phyloP scores from a whole-genome alignment of 1,139 yeast species.

The Scheffersomyces insectosa region DNA sequence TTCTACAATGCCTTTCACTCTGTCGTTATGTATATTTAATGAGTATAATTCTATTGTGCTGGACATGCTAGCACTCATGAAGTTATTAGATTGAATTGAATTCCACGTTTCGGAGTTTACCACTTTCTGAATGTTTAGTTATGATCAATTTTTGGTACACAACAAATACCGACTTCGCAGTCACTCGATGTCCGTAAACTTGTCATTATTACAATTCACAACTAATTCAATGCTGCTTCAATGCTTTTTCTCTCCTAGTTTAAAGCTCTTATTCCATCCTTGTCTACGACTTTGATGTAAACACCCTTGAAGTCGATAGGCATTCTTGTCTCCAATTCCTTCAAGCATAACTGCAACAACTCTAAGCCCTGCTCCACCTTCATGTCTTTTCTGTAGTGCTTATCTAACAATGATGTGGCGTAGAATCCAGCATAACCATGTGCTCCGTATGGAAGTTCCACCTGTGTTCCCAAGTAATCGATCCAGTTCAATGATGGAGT shows the following conservation, averaged over 20 bases:
- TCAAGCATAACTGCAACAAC: conserved; percentile 69
- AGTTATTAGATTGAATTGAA: too few species aligned
- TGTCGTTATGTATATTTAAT: too few species aligned
- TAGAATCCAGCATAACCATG: conserved; percentile 97
- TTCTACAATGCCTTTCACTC: too few species aligned
- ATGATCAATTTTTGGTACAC: too few species aligned
- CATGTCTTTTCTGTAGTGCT: conserved; percentile 82
- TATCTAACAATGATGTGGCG: conserved; percentile 85
- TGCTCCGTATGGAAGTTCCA: conserved; percentile 90
- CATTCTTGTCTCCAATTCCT: conserved; percentile 82
- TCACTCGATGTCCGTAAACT: too few species aligned
- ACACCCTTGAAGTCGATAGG: conserved; percentile 97
- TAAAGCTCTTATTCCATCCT: conserved; percentile 63
- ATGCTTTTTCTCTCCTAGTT: conserved; percentile 23
- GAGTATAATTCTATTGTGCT: too few species aligned
- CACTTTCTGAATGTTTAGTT: too few species aligned
- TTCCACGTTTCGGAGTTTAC: too few species aligned
- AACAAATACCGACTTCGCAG: too few species aligned
- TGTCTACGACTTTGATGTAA: conserved; percentile 72
- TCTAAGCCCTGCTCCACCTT: conserved; percentile 76
- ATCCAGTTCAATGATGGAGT: conserved; percentile 82
- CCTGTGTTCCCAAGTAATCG: conserved; percentile 92
- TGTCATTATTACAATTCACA: too few species aligned
- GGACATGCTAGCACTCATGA: too few species aligned
- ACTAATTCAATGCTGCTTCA: not conserved